Conservation (phyloP, 441 rosid genomes). For the Populus trichocarpa region DNA sequence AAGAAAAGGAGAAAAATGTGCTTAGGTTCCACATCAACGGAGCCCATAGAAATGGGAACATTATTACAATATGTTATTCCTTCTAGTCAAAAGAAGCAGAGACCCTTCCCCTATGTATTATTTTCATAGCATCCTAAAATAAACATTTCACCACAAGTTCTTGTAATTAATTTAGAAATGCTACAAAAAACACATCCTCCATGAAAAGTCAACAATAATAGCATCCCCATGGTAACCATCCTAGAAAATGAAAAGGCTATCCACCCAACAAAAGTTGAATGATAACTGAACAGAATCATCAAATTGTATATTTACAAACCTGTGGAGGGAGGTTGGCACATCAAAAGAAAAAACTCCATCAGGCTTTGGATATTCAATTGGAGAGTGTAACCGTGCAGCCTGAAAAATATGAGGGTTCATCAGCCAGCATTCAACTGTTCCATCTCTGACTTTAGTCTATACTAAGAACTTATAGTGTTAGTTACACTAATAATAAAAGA, state of each 20-base stretch:
- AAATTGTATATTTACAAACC: constrained; percentile 35
- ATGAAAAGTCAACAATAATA: background rate
- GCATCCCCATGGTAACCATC: background rate
- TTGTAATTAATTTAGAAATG: background rate
- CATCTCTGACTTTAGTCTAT: background rate
- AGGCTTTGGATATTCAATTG: constrained; percentile 79
- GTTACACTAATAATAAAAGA: background rate
- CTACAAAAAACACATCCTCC: background rate
- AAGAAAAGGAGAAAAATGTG: background rate
- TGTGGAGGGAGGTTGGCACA: constrained; percentile 87
- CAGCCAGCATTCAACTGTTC: constrained; percentile 5
- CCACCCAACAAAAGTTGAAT: background rate
- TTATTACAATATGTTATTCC: background rate
- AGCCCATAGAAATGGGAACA: background rate
- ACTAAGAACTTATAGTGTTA: background rate
- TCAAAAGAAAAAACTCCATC: constrained; percentile 89
- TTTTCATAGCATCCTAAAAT: background rate
- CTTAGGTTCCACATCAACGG: background rate
- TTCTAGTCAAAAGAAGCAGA: background rate
- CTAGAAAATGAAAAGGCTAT: background rate
- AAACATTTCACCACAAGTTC: background rate
- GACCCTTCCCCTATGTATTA: background rate
- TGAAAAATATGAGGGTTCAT: constrained; percentile 30
- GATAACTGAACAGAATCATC: background rate
- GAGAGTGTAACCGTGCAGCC: constrained; percentile 62